Evolutionary conservation across 148 eudicot species (phyloP).

Genomic region (Suaeda aralocaspica): DNA sequence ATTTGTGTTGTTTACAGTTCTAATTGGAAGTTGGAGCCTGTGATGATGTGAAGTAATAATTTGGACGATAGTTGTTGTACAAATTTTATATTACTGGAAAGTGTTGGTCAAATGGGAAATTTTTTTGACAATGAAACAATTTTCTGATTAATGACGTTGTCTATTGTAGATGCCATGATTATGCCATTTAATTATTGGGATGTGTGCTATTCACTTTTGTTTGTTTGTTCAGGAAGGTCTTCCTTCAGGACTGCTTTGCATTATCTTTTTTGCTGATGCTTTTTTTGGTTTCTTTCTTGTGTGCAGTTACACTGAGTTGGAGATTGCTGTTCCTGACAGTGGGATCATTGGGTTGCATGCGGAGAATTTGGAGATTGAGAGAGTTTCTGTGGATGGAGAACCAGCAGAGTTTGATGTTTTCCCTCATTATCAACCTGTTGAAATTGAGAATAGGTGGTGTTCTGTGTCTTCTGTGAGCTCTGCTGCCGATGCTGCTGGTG

Average conservation of each 20-base stretch:
- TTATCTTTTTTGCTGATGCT: conserved; percentile 6
- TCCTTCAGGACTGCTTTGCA: background rate
- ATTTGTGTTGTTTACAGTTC: too few relatives aligned
- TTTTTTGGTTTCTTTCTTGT: conserved; percentile 17
- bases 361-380: conserved; percentile 87
- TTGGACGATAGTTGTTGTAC: background rate
- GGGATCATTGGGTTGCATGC: conserved; percentile 94
- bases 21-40: background rate
- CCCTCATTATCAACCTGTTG: conserved; percentile 76
- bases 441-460: conserved; percentile 86
- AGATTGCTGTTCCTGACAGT: conserved; percentile 71
- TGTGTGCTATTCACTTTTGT: background rate
- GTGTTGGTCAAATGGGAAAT: too few relatives aligned
- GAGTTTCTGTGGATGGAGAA: conserved; percentile 80
- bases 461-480: conserved; percentile 87
- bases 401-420: conserved; percentile 80
- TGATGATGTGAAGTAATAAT: background rate
- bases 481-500: conserved; percentile 95
- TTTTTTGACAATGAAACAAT: background rate
- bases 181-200: background rate
- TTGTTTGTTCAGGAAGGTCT: background rate
- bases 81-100: background rate
- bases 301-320: conserved; percentile 87
- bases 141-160: background rate
- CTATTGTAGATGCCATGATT: background rate